phyloP scores from a whole-genome alignment of 805 yeast genomes.

The Saccharomycopsis malanga region DNA sequence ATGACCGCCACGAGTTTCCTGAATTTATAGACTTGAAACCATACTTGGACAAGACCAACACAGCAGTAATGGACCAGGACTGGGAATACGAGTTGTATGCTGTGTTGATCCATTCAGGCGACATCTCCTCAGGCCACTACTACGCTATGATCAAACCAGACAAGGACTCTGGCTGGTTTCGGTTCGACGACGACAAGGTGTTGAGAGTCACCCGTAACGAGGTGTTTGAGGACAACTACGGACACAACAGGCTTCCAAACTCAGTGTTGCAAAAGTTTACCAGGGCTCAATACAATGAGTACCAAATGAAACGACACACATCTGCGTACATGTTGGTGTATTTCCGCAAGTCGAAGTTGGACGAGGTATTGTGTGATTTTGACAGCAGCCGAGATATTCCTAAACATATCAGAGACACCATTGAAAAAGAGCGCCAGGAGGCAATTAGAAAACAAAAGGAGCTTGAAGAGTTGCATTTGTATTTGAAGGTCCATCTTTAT shows the following conservation, averaged over 20 bases:
- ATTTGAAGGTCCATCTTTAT: constrained; percentile 50
- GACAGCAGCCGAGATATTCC: constrained; percentile 52
- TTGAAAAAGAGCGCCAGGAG: constrained; percentile 56
- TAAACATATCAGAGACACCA: constrained; percentile 54
- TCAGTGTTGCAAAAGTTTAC: constrained; percentile 44
- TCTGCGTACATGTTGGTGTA: constrained; percentile 97
- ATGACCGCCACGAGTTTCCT: constrained; percentile 88
- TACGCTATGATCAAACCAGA: constrained; percentile 88
- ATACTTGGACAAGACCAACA: constrained; percentile 53
- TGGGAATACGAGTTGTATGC: constrained; percentile 86
- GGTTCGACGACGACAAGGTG: constrained; percentile 94
- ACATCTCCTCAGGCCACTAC: constrained; percentile 92
- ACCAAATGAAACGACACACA: constrained; percentile 70
- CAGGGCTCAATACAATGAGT: constrained; percentile 54
- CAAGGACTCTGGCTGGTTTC: constrained; percentile 64
- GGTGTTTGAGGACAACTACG: constrained; percentile 89
- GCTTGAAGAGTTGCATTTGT: constrained; percentile 64
- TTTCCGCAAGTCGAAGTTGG: constrained; percentile 55
- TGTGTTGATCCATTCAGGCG: constrained; percentile 93
- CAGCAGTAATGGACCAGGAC: constrained; percentile 37
- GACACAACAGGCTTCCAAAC: constrained; percentile 56
- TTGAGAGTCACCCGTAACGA: constrained; percentile 78
- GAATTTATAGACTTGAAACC: constrained; percentile 74
- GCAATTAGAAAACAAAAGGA: constrained; percentile 48
- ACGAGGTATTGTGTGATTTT: constrained; percentile 52